These are phyloP conservation scores for Biscutella laevigata DNA, from an alignment of 441 rosid species.

Conservation along the genomic window DNA sequence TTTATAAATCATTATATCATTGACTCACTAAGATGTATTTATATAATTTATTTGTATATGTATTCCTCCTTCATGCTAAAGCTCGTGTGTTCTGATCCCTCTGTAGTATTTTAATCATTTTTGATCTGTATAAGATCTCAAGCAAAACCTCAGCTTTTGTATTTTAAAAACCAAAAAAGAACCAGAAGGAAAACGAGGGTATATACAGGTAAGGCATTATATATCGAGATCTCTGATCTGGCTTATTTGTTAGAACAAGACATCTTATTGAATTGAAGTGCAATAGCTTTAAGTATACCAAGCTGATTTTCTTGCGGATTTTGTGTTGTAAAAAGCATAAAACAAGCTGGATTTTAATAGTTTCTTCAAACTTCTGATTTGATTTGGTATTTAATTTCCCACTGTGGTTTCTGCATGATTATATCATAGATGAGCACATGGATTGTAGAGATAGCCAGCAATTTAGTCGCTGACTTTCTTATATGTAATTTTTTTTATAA, in stretches of 20 bases:
- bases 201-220: slow-evolving; percentile 6
- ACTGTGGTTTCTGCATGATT: slow-evolving; percentile 8
- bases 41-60: not conserved
- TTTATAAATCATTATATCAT: slow-evolving; percentile 13
- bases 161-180: not conserved
- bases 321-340: not conserved
- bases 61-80: slow-evolving; percentile 24
- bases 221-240: slow-evolving; percentile 1
- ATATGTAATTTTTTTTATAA: not conserved
- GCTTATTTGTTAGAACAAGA: not conserved
- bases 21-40: slow-evolving; percentile 17
- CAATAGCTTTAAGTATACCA: not conserved
- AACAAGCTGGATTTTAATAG: slow-evolving; percentile 13
- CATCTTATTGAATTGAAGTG: slow-evolving; percentile 6
- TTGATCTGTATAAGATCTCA: slow-evolving; percentile 16
- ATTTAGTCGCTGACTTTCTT: slow-evolving; percentile 19
- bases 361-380: slow-evolving; percentile 1
- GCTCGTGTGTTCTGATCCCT: slow-evolving; percentile 26
- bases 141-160: slow-evolving; percentile 2
- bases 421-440: slow-evolving; percentile 20
- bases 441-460: slow-evolving; percentile 20
- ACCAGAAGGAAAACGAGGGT: not conserved
- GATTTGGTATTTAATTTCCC: slow-evolving; percentile 1
- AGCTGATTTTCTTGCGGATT: not conserved
- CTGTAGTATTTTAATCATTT: slow-evolving; percentile 12